Percentiles rank a stretch among this genome's conserved stretches.
Evolutionary conservation across 2,329 filamentous ascomycete genomes (phyloP).

Genomic region (Colletotrichum endophyticum): DNA sequence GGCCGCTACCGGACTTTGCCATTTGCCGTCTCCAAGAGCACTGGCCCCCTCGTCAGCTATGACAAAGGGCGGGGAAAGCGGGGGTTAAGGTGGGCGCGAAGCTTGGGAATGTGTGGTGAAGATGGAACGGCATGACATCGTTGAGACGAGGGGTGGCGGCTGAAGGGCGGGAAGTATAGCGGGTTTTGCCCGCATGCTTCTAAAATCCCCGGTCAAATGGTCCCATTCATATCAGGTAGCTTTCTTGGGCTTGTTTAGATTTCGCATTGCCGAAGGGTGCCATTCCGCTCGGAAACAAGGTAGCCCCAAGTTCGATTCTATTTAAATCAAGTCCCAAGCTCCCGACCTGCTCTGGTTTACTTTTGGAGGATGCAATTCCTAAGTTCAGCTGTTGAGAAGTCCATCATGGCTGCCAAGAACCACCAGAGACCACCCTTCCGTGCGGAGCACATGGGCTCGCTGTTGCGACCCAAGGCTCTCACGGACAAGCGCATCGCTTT

Average conservation of each 20-base stretch:
- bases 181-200: not conserved
- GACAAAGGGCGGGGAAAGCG: conserved; percentile 36
- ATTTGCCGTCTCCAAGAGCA: not conserved
- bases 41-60: conserved; percentile 29
- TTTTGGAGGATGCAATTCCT: not conserved
- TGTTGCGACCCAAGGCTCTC: conserved; percentile 65
- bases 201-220: not conserved
- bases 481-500: conserved; percentile 34
- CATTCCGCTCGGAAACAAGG: not conserved
- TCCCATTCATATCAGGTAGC: not conserved
- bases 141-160: not conserved
- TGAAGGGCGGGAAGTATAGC: not conserved
- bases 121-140: conserved; percentile 15
- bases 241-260: not conserved
- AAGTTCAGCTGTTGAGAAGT: not conserved
- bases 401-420: conserved; percentile 10
- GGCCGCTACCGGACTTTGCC: not conserved
- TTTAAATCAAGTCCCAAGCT: not conserved
- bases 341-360: rapidly evolving
- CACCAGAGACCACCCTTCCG: conserved; percentile 62
- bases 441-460: conserved; percentile 77
- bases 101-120: not conserved
- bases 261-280: not conserved
- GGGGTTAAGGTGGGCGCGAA: conserved; percentile 5
- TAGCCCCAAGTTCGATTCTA: not conserved